Evolutionary conservation across 2,329 filamentous ascomycete genomes (phyloP).

Genomic region (Claviceps cyperi): DNA sequence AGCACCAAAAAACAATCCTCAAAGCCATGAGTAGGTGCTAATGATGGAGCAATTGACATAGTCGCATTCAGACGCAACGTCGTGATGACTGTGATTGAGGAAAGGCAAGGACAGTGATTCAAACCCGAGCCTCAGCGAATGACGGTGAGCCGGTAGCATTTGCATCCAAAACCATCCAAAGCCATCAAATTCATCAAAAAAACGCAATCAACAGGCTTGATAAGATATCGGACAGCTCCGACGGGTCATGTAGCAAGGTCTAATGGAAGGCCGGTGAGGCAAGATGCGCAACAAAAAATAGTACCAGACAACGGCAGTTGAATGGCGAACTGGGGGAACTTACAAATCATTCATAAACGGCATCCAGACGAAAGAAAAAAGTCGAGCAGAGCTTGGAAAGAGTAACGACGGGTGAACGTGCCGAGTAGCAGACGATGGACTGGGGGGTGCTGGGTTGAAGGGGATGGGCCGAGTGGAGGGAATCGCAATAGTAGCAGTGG

Average conservation of each 20-base stretch:
- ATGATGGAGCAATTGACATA: constrained; percentile 22
- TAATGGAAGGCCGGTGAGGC: constrained; percentile 20
- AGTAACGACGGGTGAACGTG: constrained; percentile 1
- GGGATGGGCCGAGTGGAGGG: constrained; percentile 18
- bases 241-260: constrained; percentile 20
- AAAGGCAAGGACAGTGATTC: constrained; percentile 30
- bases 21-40: constrained; percentile 8
- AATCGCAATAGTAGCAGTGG: constrained; percentile 2
- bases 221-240: constrained; percentile 15
- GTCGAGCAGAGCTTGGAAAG: constrained; percentile 8
- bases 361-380: constrained; percentile 22
- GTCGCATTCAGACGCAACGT: constrained; percentile 29
- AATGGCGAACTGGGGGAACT: constrained; percentile 20
- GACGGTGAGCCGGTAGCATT: constrained; percentile 10
- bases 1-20: constrained; percentile 13
- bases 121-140: constrained; percentile 12
- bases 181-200: constrained; percentile 22
- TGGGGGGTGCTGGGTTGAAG: constrained; percentile 19
- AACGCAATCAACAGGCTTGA: constrained; percentile 12
- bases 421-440: constrained; percentile 5
- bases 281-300: constrained; percentile 20
- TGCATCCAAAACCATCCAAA: constrained; percentile 18
- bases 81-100: constrained; percentile 32
- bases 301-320: background rate
- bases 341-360: constrained; percentile 36